Base-by-base conservation (phyloP, 768 basidiomycete genomes). In the Leccinum rimulosum region DNA sequence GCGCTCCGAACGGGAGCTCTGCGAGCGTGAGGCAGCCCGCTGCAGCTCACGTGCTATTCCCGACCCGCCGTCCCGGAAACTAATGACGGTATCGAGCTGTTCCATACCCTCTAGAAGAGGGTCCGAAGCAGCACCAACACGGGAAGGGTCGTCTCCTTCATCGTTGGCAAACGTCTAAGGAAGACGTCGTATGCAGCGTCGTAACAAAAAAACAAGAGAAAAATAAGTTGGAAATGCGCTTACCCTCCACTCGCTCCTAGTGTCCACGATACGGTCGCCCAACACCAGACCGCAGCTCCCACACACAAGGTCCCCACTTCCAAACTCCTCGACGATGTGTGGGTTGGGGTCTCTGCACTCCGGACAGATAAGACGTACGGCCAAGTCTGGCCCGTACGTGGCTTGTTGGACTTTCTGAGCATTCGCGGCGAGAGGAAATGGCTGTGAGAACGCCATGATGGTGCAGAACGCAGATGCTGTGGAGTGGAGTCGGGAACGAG, bases 61-160 rank as follows among this genome's bases (percentile, higher is more conserved):
- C 3, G 93, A 89, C 53, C 95, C 92, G 61, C 95, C 95, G 69
- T 98, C 97, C 53, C 90, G 86, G 75, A 96, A 97, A 65, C 92
- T 92, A 73, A 98, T 98, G 57, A 93, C 84, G 35, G 97, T 98
- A 68, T 95, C 90, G 50, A 98, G 83, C 73, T 96, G 91, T 69
- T 97, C 95, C 67, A 93, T 88, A 40, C 94, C 95, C 73, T 98
- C 94, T 77, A 98, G 81, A 47, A 95, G 77, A 31, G 95, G 93
- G 74, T 98, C 94, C 19, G 89, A 85, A 48, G 95, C 94, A 56
- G 93, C 95, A 77, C 97, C 97, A 66, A 99, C 97, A 89, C 97
- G 97, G 65, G 97, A 98, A 62, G 97, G 97, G 73, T 99, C 97
- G 73, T 98, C 96, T 62, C 96, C 95, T 80, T 99, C 97, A 68